Base-by-base conservation (phyloP, 129 eudicot species). In the Helichrysum umbraculigerum region DNA sequence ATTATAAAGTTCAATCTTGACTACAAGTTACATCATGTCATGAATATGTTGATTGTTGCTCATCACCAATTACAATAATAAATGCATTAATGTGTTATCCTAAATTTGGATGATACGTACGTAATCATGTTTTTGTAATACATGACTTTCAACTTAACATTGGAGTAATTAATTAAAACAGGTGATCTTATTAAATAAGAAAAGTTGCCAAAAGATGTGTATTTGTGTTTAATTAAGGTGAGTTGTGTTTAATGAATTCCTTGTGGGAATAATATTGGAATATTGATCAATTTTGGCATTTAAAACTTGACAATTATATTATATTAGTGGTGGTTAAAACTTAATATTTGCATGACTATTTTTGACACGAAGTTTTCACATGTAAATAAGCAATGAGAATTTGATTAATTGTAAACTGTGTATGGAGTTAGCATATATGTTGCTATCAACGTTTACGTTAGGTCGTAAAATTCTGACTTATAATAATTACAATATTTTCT, bases 291-390 rank as follows among this genome's bases (percentile, higher is more conserved):
- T 44, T 71, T 7, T 52, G 37, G 56, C 33, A 35, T 73, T 59
- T 14, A 41, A 73, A 44, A 74, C n/a, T 58, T 73, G 35, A 57
- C 21, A 57, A 11, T 74, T 25, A 25, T 25, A 25, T 25, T 17
- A 6, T 25, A 25, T 25, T 17, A 6, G 70, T 62, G 44, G 71
- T 61, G 52, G 78, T 50, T 74, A 42, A 42, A 16, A 14, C 70
- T 74, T 74, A 44, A n/a, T 42, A 39, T 17, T 63, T 74, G 78
- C 78, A 73, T 61, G 20, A 52, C 71, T 32, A 44, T 19, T 44
- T 17, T 54, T 60, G 2, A 30, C 35, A 41, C 21, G 9, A 42
- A 60, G 44, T 6, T 60, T 41, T 47, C 59, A 51, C 25, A 51
- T 29, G 41, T 70, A 42, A 56, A 25, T 25, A 25, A 25, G 28